Evolutionary conservation across 345 rosid genomes (phyloP), one percentile per base, ranked within the genome.

Genomic region (Adansonia digitata): DNA sequence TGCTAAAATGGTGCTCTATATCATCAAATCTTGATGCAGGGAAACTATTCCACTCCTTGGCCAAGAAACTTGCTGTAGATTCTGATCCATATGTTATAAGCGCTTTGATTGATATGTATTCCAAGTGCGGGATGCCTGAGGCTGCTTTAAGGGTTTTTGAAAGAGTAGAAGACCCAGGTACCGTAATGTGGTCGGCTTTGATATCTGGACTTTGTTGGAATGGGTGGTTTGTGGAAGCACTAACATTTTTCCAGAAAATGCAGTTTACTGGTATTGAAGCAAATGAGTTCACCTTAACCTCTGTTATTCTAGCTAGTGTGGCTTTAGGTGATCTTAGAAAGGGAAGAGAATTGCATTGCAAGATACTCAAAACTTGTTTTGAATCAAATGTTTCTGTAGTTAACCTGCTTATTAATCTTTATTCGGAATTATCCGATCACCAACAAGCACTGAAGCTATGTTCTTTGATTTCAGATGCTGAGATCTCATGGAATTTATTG

Each of bases 1-100:
- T 80, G 83, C 74, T 80, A 35, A 80, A 80, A 69, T 77, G 80
- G 83, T 76, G 83, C 67, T 76, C 80, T 67, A 52, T 77, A 53
- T 57, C 12, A 43, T 73, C 63, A 7, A 74, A 80, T 72, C 71
- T 73, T 31, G 74, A 69, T 59, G 69, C 48, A 7, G 83, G 83
- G 35, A 24, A 60, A 77, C 37, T 31, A 42, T 60, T 80, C 49
- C 80, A 73, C 43, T 73, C 80, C n/a, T 31, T 69, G 72, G 55
- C 78, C 49, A 52, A 68, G 53, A 80, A 80, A 74, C 69, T 72
- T 12, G 20, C 56, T 69, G 35, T 80, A 49, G 46, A 59, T 69
- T 77, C 72, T 24, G 80, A 73, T 70, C 78, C 78, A 45, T 76
- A 65, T 43, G 62, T 73, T 10, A 46, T 74, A 40, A 72, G 78